Base-by-base conservation (phyloP, 2,329 filamentous ascomycete species). In the Pseudogymnoascus sp. region DNA sequence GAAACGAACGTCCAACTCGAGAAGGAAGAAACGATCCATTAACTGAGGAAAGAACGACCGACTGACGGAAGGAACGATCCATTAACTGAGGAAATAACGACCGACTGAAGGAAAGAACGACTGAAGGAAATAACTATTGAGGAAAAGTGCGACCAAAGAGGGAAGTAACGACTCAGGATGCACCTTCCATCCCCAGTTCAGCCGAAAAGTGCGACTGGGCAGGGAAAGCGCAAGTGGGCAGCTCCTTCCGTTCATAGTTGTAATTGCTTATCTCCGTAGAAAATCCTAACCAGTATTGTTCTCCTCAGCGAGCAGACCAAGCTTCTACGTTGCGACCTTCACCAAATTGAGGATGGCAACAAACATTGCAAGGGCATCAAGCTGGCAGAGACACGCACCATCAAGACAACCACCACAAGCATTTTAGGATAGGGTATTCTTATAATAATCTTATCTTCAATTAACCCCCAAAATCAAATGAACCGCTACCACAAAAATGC, bases 401-500 rank as follows among this genome's bases (percentile, higher is more conserved):
- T 11, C 16, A 42, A 42, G 16, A 18, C 16, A n/a, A 10, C 14
- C 40, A 47, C 23, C 11, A 47, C 1, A 8, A 29, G 7, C 26
- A 16, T n/a, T n/a, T n/a, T n/a, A n/a, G n/a, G n/a, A n/a, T n/a
- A n/a, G 23, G 23, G 0, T 31, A 54, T 54, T 26, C 5, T 21
- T 42, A 23, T 12, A 54, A 57, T 54, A 31, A 34, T 57, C n/a
- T 34, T 54, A 4, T 54, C 37, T 40, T 45, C 23, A 8, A 57
- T 57, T 34, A 16, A n/a, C 45, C 45, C 14, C 7, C 29, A 34
- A 57, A 34, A 34, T 34, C 51, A 57, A 57, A 57, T 34, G 51
- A 57, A 34, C 26, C 51, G 51, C 51, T 57, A 57, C 18, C 26
- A 34, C 51, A 57, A 54, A 34, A 34, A 57, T 57, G 51, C 51